Evolutionary conservation across 805 yeast species (phyloP).

Genomic region (Suhomyces sp.): DNA sequence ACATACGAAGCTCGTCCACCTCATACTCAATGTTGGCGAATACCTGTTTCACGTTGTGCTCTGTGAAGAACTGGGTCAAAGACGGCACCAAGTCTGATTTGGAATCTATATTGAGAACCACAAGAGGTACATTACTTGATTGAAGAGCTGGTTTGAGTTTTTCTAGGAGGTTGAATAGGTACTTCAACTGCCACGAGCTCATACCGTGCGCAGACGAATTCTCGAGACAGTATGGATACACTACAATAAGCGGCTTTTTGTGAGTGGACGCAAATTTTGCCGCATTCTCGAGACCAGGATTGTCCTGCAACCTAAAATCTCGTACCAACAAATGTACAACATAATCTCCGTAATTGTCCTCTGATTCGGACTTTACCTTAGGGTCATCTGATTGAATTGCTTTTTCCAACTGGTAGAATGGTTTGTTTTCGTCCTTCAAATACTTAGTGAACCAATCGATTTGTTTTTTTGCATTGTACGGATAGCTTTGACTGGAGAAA

Average conservation of each 20-base stretch:
- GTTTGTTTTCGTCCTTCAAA: conserved; percentile 30
- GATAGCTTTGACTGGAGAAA: conserved; percentile 2
- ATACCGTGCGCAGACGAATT: conserved; percentile 43
- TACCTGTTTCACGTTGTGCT: conserved; percentile 24
- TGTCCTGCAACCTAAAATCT: conserved; percentile 47
- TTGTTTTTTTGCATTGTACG: conserved; percentile 1
- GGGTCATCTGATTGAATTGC: background rate
- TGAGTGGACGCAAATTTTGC: conserved; percentile 26
- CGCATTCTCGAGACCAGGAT: conserved; percentile 39
- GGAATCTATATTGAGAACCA: conserved; percentile 35
- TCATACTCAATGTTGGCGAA: conserved; percentile 43
- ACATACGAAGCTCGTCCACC: conserved; percentile 41
- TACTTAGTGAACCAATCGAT: conserved; percentile 17
- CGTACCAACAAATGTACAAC: conserved; percentile 34
- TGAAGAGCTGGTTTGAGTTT: conserved; percentile 28
- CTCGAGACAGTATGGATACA: conserved; percentile 41
- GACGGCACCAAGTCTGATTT: conserved; percentile 25
- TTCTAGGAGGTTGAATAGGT: conserved; percentile 33
- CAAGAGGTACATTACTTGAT: conserved; percentile 37
- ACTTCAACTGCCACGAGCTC: conserved; percentile 41
- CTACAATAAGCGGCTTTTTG: conserved; percentile 34
- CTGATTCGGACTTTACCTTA: conserved; percentile 5
- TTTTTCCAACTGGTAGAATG: conserved; percentile 18
- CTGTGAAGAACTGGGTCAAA: conserved; percentile 21
- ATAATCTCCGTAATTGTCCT: background rate